These are phyloP conservation scores for Setaria italica DNA, from an alignment of 202 grass and related monocot genomes.

Conservation along the genomic window DNA sequence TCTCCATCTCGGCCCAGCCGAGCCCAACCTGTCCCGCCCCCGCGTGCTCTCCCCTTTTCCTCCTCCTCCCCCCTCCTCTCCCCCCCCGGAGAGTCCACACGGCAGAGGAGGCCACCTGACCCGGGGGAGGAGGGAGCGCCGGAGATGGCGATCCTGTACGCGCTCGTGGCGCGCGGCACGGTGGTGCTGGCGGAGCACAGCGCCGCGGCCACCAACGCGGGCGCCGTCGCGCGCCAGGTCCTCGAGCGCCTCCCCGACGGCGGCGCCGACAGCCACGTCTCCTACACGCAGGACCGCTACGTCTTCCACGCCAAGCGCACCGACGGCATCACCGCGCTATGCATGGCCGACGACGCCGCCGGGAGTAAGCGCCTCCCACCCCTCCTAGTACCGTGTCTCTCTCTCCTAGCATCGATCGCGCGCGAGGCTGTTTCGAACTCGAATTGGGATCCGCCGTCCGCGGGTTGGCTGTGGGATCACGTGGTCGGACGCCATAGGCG, in stretches of 20 bases:
- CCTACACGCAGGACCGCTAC: slow-evolving; percentile 95
- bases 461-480: background rate
- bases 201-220: slow-evolving; percentile 67
- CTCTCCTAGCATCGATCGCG: background rate
- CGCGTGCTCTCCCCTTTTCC: background rate
- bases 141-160: slow-evolving; percentile 85
- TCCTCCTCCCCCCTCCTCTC: background rate
- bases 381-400: no score
- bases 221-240: slow-evolving; percentile 81
- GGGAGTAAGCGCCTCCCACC: slow-evolving; percentile 52
- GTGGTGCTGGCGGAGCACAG: slow-evolving; percentile 85
- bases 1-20: slow-evolving; percentile 27
- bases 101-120: slow-evolving; percentile 19
- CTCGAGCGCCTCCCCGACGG: slow-evolving; percentile 75
- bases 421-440: background rate
- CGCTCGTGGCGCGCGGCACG: slow-evolving; percentile 77
- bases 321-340: slow-evolving; percentile 92
- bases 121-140: background rate
- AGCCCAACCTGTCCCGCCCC: slow-evolving; percentile 28
- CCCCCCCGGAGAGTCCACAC: slow-evolving; percentile 35
- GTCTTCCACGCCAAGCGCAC: slow-evolving; percentile 93
- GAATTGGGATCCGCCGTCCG: background rate
- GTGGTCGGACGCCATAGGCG: slow-evolving; percentile 8
- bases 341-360: slow-evolving; percentile 93
- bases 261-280: slow-evolving; percentile 85